Conservation (phyloP, 2,329 filamentous ascomycete species). For the Nemania sp. region DNA sequence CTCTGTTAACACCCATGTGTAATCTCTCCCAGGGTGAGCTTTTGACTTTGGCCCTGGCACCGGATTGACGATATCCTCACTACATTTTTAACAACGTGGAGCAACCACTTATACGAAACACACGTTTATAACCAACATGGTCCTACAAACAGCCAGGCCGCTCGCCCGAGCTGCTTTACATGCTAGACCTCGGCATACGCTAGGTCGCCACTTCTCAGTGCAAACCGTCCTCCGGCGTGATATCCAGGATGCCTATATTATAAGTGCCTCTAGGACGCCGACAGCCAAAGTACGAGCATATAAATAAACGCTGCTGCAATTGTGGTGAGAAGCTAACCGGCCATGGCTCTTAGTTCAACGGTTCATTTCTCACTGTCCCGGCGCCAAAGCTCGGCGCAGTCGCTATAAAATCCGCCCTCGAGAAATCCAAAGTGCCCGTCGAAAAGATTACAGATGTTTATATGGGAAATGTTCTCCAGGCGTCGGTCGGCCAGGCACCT, state of each 20-base stretch:
- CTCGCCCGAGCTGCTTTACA: slow-evolving; percentile 31
- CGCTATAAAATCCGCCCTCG: slow-evolving; percentile 88
- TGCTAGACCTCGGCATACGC: slow-evolving; percentile 27
- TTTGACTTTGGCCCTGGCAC: background rate
- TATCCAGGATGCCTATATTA: slow-evolving; percentile 89
- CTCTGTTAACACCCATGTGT: background rate
- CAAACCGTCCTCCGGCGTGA: slow-evolving; percentile 59
- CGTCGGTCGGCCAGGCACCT: slow-evolving; percentile 82
- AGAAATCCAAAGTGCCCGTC: slow-evolving; percentile 81
- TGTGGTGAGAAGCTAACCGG: slow-evolving; percentile 4
- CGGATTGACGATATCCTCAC: background rate
- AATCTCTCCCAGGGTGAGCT: background rate
- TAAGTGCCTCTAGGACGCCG: slow-evolving; percentile 87
- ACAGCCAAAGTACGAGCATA: slow-evolving; percentile 72
- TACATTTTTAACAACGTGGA: background rate
- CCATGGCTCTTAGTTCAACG: slow-evolving; percentile 76
- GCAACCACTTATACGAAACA: background rate
- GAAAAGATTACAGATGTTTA: slow-evolving; percentile 89
- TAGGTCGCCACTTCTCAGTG: slow-evolving; percentile 54
- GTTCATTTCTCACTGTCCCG: slow-evolving; percentile 79
- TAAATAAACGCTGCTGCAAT: background rate
- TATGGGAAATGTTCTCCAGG: slow-evolving; percentile 95
- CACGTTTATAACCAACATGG: slow-evolving; percentile 31
- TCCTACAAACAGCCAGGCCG: slow-evolving; percentile 32
- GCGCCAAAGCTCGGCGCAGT: slow-evolving; percentile 88